These are phyloP conservation scores for Rhododendron ovatum DNA, from an alignment of 148 eudicot species.

Conservation along the genomic window DNA sequence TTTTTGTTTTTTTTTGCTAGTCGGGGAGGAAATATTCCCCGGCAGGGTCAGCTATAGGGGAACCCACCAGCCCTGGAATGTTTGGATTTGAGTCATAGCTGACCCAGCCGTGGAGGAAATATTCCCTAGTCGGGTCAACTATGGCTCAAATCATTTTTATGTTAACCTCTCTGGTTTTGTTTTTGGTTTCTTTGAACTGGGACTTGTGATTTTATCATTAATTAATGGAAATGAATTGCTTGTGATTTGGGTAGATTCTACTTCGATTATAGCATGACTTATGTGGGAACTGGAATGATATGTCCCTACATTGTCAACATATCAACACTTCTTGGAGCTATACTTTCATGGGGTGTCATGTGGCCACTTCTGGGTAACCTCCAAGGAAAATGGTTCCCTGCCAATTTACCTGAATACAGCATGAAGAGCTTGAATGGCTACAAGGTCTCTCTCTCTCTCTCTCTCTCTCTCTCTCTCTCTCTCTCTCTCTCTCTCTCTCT, in stretches of 20 bases:
- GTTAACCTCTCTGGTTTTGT: too few species aligned
- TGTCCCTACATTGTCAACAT: slow-evolving; percentile 68
- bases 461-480: slow-evolving; percentile 4
- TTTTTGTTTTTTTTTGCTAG: neutral
- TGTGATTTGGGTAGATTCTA: slow-evolving; percentile 43
- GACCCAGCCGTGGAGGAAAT: too few species aligned
- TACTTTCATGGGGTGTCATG: slow-evolving; percentile 81
- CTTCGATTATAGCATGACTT: slow-evolving; percentile 77
- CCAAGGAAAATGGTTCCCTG: slow-evolving; percentile 65
- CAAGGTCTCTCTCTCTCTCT: slow-evolving; percentile 37
- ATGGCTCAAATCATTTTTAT: neutral
- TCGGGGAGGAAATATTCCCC: neutral
- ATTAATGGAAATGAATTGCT: neutral
- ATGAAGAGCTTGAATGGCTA: slow-evolving; percentile 74
- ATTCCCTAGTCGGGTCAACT: neutral
- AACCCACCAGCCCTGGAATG: too few species aligned
- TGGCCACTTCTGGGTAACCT: slow-evolving; percentile 55
- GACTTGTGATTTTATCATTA: neutral
- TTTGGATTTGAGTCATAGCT: too few species aligned
- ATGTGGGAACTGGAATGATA: slow-evolving; percentile 79
- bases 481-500: slow-evolving; percentile 11
- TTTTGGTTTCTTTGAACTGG: neutral
- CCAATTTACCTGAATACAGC: slow-evolving; percentile 42
- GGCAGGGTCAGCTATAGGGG: neutral
- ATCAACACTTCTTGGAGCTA: slow-evolving; percentile 65